These are phyloP conservation scores for Suillus hirtellus DNA, from an alignment of 768 basidiomycete species.

Conservation along the genomic window DNA sequence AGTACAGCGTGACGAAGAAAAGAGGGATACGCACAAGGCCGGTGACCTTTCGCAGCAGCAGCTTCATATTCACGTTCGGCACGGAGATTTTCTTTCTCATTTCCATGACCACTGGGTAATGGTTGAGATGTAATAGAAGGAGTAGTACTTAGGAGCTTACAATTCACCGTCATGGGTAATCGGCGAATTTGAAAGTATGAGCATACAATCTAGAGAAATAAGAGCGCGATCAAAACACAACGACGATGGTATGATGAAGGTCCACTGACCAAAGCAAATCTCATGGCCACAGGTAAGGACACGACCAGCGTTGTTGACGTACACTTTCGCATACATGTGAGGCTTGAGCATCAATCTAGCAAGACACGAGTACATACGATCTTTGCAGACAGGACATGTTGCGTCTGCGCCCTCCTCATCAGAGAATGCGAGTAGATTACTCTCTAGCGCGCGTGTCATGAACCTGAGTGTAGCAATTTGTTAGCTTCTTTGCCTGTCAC, in stretches of 20 bases:
- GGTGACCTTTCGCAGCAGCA: slow-evolving; percentile 55
- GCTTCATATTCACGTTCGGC: slow-evolving; percentile 57
- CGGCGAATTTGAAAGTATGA: slow-evolving; percentile 50
- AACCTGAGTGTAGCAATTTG: slow-evolving; percentile 34
- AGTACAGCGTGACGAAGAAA: neutral
- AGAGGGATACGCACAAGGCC: slow-evolving; percentile 49
- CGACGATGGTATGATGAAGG: neutral
- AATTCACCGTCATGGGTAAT: slow-evolving; percentile 61
- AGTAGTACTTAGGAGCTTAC: slow-evolving; percentile 35
- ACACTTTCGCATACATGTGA: slow-evolving; percentile 35
- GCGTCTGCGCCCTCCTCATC: slow-evolving; percentile 48
- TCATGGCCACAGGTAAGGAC: slow-evolving; percentile 69
- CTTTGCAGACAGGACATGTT: slow-evolving; percentile 67
- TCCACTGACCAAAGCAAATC: slow-evolving; percentile 55
- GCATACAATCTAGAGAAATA: slow-evolving; percentile 48
- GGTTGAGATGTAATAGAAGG: neutral
- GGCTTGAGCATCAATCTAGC: neutral
- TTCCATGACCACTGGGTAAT: slow-evolving; percentile 49
- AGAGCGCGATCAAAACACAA: neutral
- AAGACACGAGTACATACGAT: slow-evolving; percentile 41
- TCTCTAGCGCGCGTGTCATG: slow-evolving; percentile 46
- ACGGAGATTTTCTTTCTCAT: slow-evolving; percentile 54
- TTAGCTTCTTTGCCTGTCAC: neutral
- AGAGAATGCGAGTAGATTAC: slow-evolving; percentile 44
- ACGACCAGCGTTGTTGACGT: slow-evolving; percentile 50